These are phyloP conservation scores for Teratosphaeriaceae sp. DNA, from an alignment of 2,329 filamentous ascomycete genomes.

Conservation along the genomic window DNA sequence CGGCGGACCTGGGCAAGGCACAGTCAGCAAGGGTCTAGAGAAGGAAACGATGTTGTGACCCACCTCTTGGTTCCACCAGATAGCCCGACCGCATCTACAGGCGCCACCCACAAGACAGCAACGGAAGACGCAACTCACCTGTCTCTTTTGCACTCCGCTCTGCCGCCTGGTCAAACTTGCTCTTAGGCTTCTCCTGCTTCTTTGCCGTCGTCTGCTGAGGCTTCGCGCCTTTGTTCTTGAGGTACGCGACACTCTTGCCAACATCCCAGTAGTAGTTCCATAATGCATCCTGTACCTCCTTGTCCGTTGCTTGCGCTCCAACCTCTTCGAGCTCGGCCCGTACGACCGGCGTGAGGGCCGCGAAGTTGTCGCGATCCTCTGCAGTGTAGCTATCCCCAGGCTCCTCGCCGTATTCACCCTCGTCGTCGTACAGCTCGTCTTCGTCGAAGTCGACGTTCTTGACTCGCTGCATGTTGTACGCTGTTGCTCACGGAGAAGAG, in stretches of 20 bases:
- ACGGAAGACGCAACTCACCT: conserved; percentile 36
- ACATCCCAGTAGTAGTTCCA: conserved; percentile 98
- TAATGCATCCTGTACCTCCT: conserved; percentile 79
- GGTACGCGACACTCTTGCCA: conserved; percentile 73
- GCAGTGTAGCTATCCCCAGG: conserved; percentile 25
- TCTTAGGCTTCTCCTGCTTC: conserved; percentile 34
- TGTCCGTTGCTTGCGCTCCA: conserved; percentile 47
- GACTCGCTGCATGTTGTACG: conserved; percentile 37
- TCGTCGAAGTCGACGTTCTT: conserved; percentile 44
- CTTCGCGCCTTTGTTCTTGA: conserved; percentile 46
- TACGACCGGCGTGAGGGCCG: conserved; percentile 26
- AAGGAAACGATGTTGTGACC: neutral
- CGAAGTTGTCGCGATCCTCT: conserved; percentile 32
- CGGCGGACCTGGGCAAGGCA: conserved; percentile 9
- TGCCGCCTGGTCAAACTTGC: conserved; percentile 43
- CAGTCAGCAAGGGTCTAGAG: neutral
- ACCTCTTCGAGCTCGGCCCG: conserved; percentile 28
- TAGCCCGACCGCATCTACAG: neutral
- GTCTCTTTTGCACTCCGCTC: conserved; percentile 34
- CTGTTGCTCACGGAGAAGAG: no score
- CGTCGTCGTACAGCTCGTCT: conserved; percentile 48
- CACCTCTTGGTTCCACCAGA: conserved; percentile 11
- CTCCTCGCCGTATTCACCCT: conserved; percentile 29
- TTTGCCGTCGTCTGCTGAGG: conserved; percentile 20
- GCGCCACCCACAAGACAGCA: neutral